These are phyloP conservation scores for Termitomyces sp. DNA, from an alignment of 768 basidiomycete species.

Conservation along the genomic window DNA sequence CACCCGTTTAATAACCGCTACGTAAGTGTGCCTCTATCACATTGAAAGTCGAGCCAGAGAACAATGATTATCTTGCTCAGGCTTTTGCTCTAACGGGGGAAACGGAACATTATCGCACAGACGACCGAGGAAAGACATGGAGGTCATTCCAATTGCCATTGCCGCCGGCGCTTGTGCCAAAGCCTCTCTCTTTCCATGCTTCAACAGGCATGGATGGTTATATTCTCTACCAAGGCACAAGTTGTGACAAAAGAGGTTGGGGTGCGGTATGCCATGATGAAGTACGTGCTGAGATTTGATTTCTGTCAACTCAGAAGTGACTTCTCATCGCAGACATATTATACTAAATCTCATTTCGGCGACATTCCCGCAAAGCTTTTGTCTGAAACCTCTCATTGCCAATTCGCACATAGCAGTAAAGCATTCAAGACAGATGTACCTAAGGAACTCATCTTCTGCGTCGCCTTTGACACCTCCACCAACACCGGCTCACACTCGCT, in stretches of 20 bases:
- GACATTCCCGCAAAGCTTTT: conserved; percentile 55
- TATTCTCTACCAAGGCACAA: conserved; percentile 74
- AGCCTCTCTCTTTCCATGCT: conserved; percentile 87
- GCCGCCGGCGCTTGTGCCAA: conserved; percentile 48
- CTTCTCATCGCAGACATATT: conserved; percentile 60
- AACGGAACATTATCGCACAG: conserved; percentile 82
- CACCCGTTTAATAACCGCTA: conserved; percentile 83
- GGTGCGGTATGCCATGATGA: conserved; percentile 62
- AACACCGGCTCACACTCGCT: conserved; percentile 42
- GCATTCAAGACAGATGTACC: conserved; percentile 79
- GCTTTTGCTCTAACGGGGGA: conserved; percentile 80
- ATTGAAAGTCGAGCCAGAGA: background rate
- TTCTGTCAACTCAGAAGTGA: background rate
- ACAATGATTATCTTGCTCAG: conserved; percentile 29
- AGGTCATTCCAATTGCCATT: conserved; percentile 66
- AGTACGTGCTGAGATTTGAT: conserved; percentile 33
- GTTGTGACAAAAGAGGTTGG: conserved; percentile 54
- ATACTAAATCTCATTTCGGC: conserved; percentile 81
- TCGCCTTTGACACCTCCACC: conserved; percentile 69
- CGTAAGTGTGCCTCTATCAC: conserved; percentile 32
- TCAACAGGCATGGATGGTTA: conserved; percentile 63
- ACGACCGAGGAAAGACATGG: conserved; percentile 88
- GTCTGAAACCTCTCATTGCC: conserved; percentile 68
- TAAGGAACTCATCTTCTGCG: conserved; percentile 78
- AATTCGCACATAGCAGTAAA: conserved; percentile 83